A percentile compares a stretch with the other conserved stretches of the same genome.
phyloP scores from a whole-genome alignment of 495 filamentous ascomycete species.

The Hyaloscypha bicolor region DNA sequence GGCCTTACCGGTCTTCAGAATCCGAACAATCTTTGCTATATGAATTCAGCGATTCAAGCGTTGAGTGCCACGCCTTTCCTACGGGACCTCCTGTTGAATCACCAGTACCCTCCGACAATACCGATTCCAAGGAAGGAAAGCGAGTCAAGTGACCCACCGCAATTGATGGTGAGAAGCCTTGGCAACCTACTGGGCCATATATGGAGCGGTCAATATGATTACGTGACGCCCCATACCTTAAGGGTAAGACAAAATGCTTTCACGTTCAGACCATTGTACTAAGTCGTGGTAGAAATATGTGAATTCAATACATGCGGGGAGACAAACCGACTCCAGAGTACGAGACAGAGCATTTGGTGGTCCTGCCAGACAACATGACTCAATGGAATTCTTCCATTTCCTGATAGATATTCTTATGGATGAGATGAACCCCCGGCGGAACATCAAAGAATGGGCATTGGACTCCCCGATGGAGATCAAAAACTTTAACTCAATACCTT shows the following conservation, averaged over 20 bases:
- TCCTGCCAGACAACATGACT: constrained; percentile 68
- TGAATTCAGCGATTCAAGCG: constrained; percentile 86
- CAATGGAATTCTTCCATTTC: constrained; percentile 77
- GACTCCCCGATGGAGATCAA: not conserved
- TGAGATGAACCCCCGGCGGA: constrained; percentile 69
- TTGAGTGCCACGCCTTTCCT: constrained; percentile 76
- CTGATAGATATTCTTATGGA: constrained; percentile 72
- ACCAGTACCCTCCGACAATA: constrained; percentile 48
- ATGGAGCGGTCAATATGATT: constrained; percentile 58
- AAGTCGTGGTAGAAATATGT: constrained; percentile 32
- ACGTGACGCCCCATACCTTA: constrained; percentile 60
- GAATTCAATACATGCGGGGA: constrained; percentile 38
- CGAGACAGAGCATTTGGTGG: constrained; percentile 39
- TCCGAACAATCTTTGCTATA: constrained; percentile 83
- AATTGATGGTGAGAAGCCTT: constrained; percentile 75
- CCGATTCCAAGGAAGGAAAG: constrained; percentile 51
- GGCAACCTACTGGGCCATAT: constrained; percentile 74
- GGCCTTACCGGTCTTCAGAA: constrained; percentile 73
- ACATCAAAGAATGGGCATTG: constrained; percentile 25
- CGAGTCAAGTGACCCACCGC: constrained; percentile 73
- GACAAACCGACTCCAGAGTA: constrained; percentile 25
- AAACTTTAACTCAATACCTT: not conserved
- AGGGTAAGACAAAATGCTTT: constrained; percentile 49
- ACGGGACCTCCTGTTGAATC: constrained; percentile 63
- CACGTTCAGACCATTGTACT: not conserved